These are phyloP conservation scores for Lepiota subincarnata DNA, from an alignment of 768 basidiomycete species.

Conservation along the genomic window DNA sequence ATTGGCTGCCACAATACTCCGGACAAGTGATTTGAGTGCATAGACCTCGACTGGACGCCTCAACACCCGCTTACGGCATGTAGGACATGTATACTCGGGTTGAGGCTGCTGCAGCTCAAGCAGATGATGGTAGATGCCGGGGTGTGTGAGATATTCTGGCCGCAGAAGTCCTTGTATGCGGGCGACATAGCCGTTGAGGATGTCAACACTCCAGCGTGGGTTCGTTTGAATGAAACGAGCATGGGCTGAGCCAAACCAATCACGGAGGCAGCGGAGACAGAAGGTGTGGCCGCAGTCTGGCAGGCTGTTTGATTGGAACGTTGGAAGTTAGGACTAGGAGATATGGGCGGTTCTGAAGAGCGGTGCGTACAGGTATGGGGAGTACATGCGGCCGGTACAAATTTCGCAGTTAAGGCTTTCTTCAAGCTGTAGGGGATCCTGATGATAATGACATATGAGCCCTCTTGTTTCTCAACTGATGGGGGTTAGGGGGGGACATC, in stretches of 20 bases:
- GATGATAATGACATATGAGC: not conserved
- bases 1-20: constrained; percentile 40
- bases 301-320: constrained; percentile 36
- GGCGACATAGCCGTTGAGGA: constrained; percentile 13
- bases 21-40: constrained; percentile 53
- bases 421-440: constrained; percentile 45
- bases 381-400: constrained; percentile 61
- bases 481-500: constrained; percentile 10
- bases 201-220: constrained; percentile 38
- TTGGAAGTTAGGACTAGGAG: not conserved
- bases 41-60: constrained; percentile 57
- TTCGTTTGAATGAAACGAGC: constrained; percentile 43
- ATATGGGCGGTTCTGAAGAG: not conserved
- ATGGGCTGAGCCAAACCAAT: constrained; percentile 49
- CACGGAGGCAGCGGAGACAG: constrained; percentile 56
- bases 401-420: constrained; percentile 62
- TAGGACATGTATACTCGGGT: constrained; percentile 65
- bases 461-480: not conserved
- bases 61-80: constrained; percentile 50
- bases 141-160: constrained; percentile 14
- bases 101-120: constrained; percentile 27
- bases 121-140: constrained; percentile 24
- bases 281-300: constrained; percentile 68
- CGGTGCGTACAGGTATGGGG: constrained; percentile 54
- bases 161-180: constrained; percentile 6